Percentiles rank a stretch among this genome's conserved stretches.
These are phyloP conservation scores for Dinochytrium kinnereticum DNA, from an alignment of 371 early-diverging fungal genomes.

Conservation along the genomic window DNA sequence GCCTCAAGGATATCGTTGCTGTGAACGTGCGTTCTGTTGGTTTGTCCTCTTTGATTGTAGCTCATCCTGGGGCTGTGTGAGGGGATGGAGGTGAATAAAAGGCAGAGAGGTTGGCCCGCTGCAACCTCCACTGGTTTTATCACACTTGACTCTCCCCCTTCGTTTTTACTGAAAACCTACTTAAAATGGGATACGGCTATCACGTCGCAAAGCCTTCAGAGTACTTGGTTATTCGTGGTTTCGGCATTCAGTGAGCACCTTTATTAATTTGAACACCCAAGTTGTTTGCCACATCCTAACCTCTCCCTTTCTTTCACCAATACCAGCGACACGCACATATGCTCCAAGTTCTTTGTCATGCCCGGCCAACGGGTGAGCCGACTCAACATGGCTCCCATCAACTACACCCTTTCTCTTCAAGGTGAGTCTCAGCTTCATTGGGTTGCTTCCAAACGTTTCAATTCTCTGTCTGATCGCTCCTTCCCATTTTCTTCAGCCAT, in stretches of 20 bases:
- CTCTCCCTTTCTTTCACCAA: background rate
- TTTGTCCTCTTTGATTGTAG: too few species aligned
- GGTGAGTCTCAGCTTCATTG: too few species aligned
- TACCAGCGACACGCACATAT: background rate
- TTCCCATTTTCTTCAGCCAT: too few species aligned
- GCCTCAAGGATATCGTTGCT: too few species aligned
- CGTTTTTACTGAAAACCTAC: background rate
- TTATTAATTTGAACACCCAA: background rate
- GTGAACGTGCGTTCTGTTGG: too few species aligned
- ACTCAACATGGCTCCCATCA: conserved; percentile 55
- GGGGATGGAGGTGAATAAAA: too few species aligned
- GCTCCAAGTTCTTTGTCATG: conserved; percentile 31
- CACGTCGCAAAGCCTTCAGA: background rate
- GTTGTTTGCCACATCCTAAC: background rate
- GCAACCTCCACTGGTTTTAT: too few species aligned
- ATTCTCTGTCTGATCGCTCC: too few species aligned
- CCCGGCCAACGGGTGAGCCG: conserved; percentile 28
- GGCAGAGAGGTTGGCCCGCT: too few species aligned
- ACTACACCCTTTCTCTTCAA: conserved; percentile 53
- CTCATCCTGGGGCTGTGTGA: too few species aligned
- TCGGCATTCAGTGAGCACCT: background rate
- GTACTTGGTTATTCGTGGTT: conserved; percentile 4
- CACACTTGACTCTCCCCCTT: too few species aligned
- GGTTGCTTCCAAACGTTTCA: too few species aligned
- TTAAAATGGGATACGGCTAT: background rate